Base-by-base conservation (phyloP, 208 protist genomes). In the Strigomonas culicis region DNA sequence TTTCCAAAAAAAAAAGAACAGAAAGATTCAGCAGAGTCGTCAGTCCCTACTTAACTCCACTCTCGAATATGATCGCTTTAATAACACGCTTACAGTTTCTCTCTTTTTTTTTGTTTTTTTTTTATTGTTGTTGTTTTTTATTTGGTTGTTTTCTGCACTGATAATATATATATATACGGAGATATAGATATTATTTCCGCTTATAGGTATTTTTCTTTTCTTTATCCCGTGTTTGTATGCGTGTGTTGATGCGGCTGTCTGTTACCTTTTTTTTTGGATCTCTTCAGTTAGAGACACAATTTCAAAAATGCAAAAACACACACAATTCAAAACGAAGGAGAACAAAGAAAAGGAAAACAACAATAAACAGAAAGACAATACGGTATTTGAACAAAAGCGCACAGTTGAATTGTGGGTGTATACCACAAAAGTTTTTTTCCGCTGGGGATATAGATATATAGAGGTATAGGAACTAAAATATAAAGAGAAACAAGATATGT, bases 401-500 rank as follows among this genome's bases (percentile, higher is more conserved):
- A 56, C 25, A 56, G 43, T 25, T 56, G 17, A 36, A 25, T 22
- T 47, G 1, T 27, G 27, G 15, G 50, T 55, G 41, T 64, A 65
- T 56, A 61, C 32, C 13, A 61, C 28, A 44, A 17, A 61, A n/a
- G n/a, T n/a, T n/a, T n/a, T n/a, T n/a, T n/a, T n/a, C n/a, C n/a
- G n/a, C n/a, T n/a, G n/a, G n/a, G n/a, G n/a, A n/a, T n/a, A n/a
- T n/a, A n/a, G n/a, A n/a, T n/a, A n/a, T n/a, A n/a, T n/a, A 13
- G 8, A 13, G 49, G 49, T 28, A 66, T 24, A 27, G 34, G 52
- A 22, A 13, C 3, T 32, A 66, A 59, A 59, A 59, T 11, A 21
- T 49, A 63, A 66, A 68, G 25, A 49, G 63, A 68, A 59, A 60
- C 19, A 58, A 60, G 30, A 51, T 3, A 63, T 10, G 43, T n/a